Base-by-base conservation (phyloP, 768 basidiomycete genomes). In the Mrakia frigida region DNA sequence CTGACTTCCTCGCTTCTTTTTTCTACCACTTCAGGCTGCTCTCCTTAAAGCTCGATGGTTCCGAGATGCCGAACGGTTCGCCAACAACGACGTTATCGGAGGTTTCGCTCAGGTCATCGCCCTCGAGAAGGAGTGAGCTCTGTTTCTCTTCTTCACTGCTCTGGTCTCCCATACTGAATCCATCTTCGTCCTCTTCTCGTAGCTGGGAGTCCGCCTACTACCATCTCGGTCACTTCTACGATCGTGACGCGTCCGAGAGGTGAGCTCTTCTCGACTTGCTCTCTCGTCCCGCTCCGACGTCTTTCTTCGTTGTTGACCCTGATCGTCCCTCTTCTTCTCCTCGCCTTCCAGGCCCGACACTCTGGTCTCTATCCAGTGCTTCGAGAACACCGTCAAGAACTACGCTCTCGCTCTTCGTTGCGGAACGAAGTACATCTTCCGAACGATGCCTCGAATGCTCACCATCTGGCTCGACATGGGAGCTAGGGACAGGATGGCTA, bases 381-480 rank as follows among this genome's bases (percentile, higher is more conserved):
- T 53, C 28, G 69, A 77, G 59, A 77, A 73, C 90, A 91, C 28
- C 83, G 94, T 80, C 86, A 86, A 81, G 85, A 87, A 79, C 59
- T 96, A 90, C 78, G 85, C 87, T 3, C 88, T 86, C 78, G 91
- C 94, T 1, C 89, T 95, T 65, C 86, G 86, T 80, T 84, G 87
- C 81, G 97, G 97, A 25, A 93, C 94, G 52, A 99, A 99, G 85
- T 97, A 91, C 82, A 90, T 96, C 33, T 98, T 96, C 82, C 96
- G 96, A 82, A 93, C 94, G 0, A 89, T 99, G 77, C 95, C 97
- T 0, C 89, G 97, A 56, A 86, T 98, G 78, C 86, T 99, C 13
- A 98, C 94, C 0, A 88, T 99, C 41, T 99, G 95, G 94, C 85
- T 98, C 70, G 94, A 97, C 82, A 68, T 68, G 65, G 65, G 65